Conservation (phyloP, 2,329 filamentous ascomycete genomes). For the Fonsecaea monophora region DNA sequence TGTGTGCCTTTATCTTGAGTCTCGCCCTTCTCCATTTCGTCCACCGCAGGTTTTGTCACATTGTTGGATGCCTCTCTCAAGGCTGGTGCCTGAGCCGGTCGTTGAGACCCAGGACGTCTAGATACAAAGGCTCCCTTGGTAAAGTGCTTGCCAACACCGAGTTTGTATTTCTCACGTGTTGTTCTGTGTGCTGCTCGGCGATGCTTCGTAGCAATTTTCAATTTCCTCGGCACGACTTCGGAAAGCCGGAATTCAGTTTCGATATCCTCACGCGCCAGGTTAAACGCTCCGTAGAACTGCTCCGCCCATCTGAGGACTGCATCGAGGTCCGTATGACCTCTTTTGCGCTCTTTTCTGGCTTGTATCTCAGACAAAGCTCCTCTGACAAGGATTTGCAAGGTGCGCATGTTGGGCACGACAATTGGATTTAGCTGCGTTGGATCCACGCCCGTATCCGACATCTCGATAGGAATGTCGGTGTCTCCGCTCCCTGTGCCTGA, state of each 20-base stretch:
- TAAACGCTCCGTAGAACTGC: constrained; percentile 19
- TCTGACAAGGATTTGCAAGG: constrained; percentile 37
- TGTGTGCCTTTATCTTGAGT: not conserved
- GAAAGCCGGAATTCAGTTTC: constrained; percentile 24
- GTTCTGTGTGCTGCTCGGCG: not conserved
- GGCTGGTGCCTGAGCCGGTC: not conserved
- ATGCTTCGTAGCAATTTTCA: constrained; percentile 9
- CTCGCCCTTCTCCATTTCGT: not conserved
- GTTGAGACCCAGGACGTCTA: constrained; percentile 6
- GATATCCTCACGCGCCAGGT: constrained; percentile 26
- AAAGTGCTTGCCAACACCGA: constrained; percentile 12
- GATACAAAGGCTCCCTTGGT: constrained; percentile 9
- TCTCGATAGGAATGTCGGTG: constrained; percentile 12
- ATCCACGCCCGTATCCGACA: not conserved
- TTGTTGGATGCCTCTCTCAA: not conserved
- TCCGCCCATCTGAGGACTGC: constrained; percentile 27
- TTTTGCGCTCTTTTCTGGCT: constrained; percentile 4
- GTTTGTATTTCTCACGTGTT: constrained; percentile 12
- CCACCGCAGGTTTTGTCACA: not conserved
- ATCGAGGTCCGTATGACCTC: constrained; percentile 20
- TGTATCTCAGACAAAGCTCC: constrained; percentile 30
- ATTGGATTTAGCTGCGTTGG: constrained; percentile 21
- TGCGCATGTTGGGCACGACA: constrained; percentile 34
- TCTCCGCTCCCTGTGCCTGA: not conserved
- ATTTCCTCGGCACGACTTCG: not conserved